Evolutionary conservation across 2,329 filamentous ascomycete species (phyloP), one percentile per base, ranked within the genome.

Genomic region (Elsinoe fawcettii): DNA sequence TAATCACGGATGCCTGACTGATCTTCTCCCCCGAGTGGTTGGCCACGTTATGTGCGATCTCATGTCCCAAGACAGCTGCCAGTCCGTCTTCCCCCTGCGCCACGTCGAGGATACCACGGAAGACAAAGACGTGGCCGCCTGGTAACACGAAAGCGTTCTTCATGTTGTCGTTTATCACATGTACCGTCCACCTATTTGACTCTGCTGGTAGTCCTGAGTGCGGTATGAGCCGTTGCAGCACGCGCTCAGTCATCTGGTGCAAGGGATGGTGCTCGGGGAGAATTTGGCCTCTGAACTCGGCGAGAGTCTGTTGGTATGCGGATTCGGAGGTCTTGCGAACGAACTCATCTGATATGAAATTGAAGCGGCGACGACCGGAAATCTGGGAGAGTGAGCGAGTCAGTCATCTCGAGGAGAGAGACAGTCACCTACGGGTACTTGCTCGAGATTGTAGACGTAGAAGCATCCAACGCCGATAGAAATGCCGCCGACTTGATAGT

Each of bases 121-220:
- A 86, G 1, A 92, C 87, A 67, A 91, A 91, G 0, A 92, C 87
- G 64, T 90, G 90, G 22, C 87, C 87, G 3, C 70, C 87, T 0
- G 88, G 87, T 5, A 90, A 77, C 1, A 92, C 87, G 66, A 91
- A 90, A 0, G 88, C 88, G 64, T 92, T 92, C 61, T 78, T 77
- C 37, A 69, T 63, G 5, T 79, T 80, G 59, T 84, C 83, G n/a
- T 88, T 79, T 64, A 92, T 89, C 5, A 92, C 87, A 64, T 80
- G 76, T 3, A 91, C 78, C 71, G 90, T 84, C 87, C 88, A 91
- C 11, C 81, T 67, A 58, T 69, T 59, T 43, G 78, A 71, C 60
- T 78, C 67, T 2, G 53, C 61, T n/a, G 62, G 70, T 56, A 87
- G 72, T 4, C 84, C 84, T 62, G 80, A 84, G 53, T 84, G 83